phyloP scores from a whole-genome alignment of 306 rosid species.

The Lupinus albus region DNA sequence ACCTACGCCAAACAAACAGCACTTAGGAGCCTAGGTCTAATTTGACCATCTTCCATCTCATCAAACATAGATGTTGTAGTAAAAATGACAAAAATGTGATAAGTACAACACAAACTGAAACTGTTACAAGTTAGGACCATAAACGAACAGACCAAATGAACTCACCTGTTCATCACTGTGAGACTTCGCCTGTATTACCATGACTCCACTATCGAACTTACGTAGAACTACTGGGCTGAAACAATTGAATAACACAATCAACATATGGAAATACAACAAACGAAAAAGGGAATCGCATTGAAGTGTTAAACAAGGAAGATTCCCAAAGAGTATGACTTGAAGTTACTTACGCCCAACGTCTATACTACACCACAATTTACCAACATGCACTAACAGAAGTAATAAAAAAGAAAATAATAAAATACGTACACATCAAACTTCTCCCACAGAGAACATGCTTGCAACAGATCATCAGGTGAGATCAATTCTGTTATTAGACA shows the following conservation, averaged over 20 bases:
- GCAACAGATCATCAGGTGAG: slow-evolving; percentile 93
- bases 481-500: slow-evolving; percentile 73
- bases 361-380: slow-evolving; percentile 28
- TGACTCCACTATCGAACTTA: slow-evolving; percentile 96
- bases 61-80: slow-evolving; percentile 23
- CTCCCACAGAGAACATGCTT: slow-evolving; percentile 95
- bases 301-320: slow-evolving; percentile 24
- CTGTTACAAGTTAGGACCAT: not conserved
- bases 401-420: slow-evolving; percentile 33
- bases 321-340: slow-evolving; percentile 5
- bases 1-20: slow-evolving; percentile 54
- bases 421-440: slow-evolving; percentile 90
- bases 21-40: slow-evolving; percentile 27
- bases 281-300: slow-evolving; percentile 3
- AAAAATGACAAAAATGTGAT: slow-evolving; percentile 14
- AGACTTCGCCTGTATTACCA: slow-evolving; percentile 91
- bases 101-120: not conserved
- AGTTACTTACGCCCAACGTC: slow-evolving; percentile 18
- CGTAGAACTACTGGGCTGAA: slow-evolving; percentile 83
- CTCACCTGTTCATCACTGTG: slow-evolving; percentile 89
- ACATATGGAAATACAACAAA: slow-evolving; percentile 10
- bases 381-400: slow-evolving; percentile 28
- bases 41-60: slow-evolving; percentile 34
- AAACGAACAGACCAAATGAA: slow-evolving; percentile 3
- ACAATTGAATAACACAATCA: slow-evolving; percentile 31